A percentile compares a stretch with the other conserved stretches of the same genome.
phyloP scores from a whole-genome alignment of 768 basidiomycete genomes.

The Hydnum rufescens region DNA sequence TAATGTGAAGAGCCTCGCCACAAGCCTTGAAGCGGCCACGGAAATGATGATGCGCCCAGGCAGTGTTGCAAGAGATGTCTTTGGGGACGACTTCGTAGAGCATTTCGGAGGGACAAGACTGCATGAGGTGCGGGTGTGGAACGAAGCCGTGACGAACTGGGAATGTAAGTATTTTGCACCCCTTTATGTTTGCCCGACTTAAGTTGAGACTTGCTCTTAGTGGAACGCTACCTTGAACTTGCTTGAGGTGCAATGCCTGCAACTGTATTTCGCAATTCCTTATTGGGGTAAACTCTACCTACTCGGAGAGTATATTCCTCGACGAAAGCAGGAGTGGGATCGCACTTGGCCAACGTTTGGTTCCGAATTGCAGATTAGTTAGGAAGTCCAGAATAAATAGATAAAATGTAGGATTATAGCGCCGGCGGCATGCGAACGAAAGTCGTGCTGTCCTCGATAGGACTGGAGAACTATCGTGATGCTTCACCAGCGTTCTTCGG shows the following conservation, averaged over 20 bases:
- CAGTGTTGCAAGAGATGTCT: conserved; percentile 64
- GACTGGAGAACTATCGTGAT: not conserved
- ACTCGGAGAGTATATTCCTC: no score
- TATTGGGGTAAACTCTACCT: no score
- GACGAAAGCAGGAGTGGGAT: no score
- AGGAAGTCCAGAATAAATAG: not conserved
- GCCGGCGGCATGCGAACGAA: no score
- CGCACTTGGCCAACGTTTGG: no score
- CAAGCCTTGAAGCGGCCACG: conserved; percentile 63
- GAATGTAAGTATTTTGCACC: conserved; percentile 39
- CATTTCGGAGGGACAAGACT: conserved; percentile 91
- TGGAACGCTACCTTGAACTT: conserved; percentile 73
- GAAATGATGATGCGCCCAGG: conserved; percentile 52
- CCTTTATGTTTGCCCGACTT: not conserved
- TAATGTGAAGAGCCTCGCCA: conserved; percentile 53
- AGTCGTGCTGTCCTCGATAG: no score
- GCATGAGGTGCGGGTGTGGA: conserved; percentile 74
- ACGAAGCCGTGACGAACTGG: conserved; percentile 83
- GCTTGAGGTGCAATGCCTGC: no score
- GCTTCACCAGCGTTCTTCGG: not conserved
- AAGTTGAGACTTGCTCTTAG: conserved; percentile 21
- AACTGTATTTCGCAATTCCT: no score
- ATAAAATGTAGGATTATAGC: not conserved
- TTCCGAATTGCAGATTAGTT: no score
- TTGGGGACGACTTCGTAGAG: conserved; percentile 82